Evolutionary conservation across 2,329 filamentous ascomycete species (phyloP).

Genomic region (Dactylellina parvicollis): DNA sequence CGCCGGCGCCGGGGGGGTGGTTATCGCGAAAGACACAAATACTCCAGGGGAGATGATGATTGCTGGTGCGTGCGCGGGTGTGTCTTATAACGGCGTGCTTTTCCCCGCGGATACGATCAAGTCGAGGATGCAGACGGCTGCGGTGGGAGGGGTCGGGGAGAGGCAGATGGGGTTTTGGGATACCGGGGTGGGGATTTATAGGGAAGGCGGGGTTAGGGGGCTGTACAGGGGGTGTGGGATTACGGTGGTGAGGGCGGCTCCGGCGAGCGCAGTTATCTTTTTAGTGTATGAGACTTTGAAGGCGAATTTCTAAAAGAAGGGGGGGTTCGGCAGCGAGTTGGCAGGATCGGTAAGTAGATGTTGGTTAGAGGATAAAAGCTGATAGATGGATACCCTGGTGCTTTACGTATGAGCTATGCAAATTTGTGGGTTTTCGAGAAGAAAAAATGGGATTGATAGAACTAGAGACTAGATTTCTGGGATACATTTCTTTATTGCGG

Average conservation of each 20-base stretch:
- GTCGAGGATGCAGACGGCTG: constrained; percentile 91
- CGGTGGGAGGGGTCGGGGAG: constrained; percentile 68
- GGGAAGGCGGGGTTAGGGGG: constrained; percentile 80
- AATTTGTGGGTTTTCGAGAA: neutral
- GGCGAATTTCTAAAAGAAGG: constrained; percentile 71
- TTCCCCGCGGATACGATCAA: constrained; percentile 98
- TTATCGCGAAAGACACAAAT: constrained; percentile 29
- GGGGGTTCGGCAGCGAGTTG: too few relatives aligned
- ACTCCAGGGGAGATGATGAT: constrained; percentile 57
- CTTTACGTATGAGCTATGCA: too few relatives aligned
- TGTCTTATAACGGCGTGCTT: constrained; percentile 96
- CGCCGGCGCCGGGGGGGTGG: neutral
- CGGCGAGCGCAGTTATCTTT: constrained; percentile 98
- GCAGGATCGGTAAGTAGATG: neutral
- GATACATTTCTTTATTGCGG: neutral
- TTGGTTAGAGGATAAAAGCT: neutral
- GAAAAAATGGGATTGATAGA: neutral
- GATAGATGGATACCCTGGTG: constrained; percentile 27
- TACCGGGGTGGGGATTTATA: constrained; percentile 80
- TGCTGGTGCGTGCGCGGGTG: constrained; percentile 70
- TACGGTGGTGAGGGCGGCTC: constrained; percentile 84
- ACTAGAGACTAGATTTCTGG: neutral
- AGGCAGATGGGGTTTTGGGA: constrained; percentile 74
- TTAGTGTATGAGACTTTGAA: constrained; percentile 91
- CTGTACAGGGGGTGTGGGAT: constrained; percentile 96